Base-by-base conservation (phyloP, 441 rosid genomes). In the Jatropha podagrica region DNA sequence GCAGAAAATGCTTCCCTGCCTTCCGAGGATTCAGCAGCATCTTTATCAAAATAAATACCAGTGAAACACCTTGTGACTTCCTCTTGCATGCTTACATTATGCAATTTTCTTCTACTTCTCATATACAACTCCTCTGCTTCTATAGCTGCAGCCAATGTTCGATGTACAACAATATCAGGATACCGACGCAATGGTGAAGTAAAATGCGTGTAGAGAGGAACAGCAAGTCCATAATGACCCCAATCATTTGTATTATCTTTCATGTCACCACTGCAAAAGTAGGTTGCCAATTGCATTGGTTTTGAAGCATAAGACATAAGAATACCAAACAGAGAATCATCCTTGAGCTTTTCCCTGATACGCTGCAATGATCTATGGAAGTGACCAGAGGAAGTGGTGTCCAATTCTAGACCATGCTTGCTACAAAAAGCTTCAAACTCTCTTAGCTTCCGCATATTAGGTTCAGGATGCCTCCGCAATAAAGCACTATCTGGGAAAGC, bases 131-230 rank as follows among this genome's bases (percentile, higher is more conserved):
- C 83, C 83, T 93, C 98, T 56, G 98, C 94, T 74, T 93, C 99
- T 69, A 92, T 69, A 69, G 93, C 92, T 54, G 98, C 98, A 42
- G 96, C 88, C 84, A 95, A 54, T 17, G 86, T 86, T 44, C 97
- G 90, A 82, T 95, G 99, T 51, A 95, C 99, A 17, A 95, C 80
- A 72, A 95, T 85, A 82, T 95, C 99, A 7, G 98, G 89, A 83
- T 95, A 93, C 48, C 98, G 87, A 65, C 99, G 91, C 72, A 95
- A 78, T 7, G 99, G 99, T 59, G 99, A 88, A 76, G 99, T 93
- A 76, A 93, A 95, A 86, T 95, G 99, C 37, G 99, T 95, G 76
- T 92, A 93, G 48, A 91, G 79, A 81, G 97, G 97, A 81, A 87
- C 87, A 79, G 96, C 95, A 55, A 93, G 81, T 18, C 90, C 97